Percentiles rank a stretch among this genome's conserved stretches.
Conservation (phyloP, 1,139 yeast species). For the Geotrichum siamense region DNA sequence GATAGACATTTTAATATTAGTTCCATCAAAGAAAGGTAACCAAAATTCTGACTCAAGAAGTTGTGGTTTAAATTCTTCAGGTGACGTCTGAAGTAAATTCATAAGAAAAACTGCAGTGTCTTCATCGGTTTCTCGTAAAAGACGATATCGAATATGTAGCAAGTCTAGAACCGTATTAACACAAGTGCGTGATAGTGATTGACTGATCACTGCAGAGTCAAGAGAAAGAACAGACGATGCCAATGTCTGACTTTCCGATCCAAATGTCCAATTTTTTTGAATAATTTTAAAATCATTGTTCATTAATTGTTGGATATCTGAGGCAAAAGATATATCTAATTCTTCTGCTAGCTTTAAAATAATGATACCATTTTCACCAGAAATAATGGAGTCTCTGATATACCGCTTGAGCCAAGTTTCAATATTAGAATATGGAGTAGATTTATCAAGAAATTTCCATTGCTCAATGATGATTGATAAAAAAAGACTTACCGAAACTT, state of each 20-base stretch:
- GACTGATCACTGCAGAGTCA: neutral
- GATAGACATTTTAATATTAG: neutral
- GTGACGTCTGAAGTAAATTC: neutral
- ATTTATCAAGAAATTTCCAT: constrained; percentile 47
- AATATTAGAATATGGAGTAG: constrained; percentile 26
- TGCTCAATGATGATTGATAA: constrained; percentile 66
- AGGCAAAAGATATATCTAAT: constrained; percentile 7
- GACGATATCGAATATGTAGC: constrained; percentile 6
- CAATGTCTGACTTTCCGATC: neutral
- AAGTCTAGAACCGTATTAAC: constrained; percentile 4
- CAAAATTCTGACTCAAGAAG: constrained; percentile 11
- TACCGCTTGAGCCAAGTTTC: constrained; percentile 46
- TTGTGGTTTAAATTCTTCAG: neutral
- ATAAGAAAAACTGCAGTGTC: neutral
- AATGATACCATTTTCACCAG: constrained; percentile 21
- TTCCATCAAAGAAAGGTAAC: neutral
- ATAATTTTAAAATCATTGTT: neutral
- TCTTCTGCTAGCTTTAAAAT: constrained; percentile 7
- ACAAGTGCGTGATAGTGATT: neutral
- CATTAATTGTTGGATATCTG: neutral
- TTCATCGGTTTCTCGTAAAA: constrained; percentile 6
- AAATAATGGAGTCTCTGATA: constrained; percentile 32
- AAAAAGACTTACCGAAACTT: constrained; percentile 53
- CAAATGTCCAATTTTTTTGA: constrained; percentile 6
- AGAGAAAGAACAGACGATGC: neutral